Evolutionary conservation across 129 eudicot genomes (phyloP), one percentile per base, ranked within the genome.

Genomic region (Pittosporum tobira): DNA sequence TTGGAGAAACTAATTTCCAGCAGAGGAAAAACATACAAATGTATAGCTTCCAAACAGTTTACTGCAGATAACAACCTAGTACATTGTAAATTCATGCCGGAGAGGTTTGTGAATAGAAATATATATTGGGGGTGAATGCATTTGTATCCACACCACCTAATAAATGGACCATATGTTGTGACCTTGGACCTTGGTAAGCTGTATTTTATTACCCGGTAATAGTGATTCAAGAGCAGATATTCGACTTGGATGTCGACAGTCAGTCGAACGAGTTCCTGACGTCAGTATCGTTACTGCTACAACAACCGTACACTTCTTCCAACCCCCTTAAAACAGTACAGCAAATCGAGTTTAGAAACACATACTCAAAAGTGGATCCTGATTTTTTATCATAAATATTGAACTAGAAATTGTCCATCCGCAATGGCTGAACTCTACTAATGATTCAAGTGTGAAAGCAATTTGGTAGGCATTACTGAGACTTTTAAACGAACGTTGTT

Each of bases 141-240:
- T 34, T 34, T 34, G 40, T 34, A 34, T 34, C n/a, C 40, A 8
- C 11, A 34, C 11, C 40, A 34, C 40, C 40, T 1, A 34, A 34
- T 34, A 34, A 34, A 34, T 34, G 40, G 7, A 34, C 40, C 40
- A 12, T 34, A 34, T 0, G 40, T 34, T 6, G 40, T 6, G 40
- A 34, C 10, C 40, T 5, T 34, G 13, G n/a, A n/a, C n/a, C n/a
- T n/a, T n/a, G n/a, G n/a, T n/a, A n/a, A n/a, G n/a, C n/a, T n/a
- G n/a, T n/a, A n/a, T n/a, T n/a, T n/a, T n/a, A n/a, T n/a, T n/a
- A n/a, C n/a, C n/a, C n/a, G n/a, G n/a, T n/a, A n/a, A n/a, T n/a
- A n/a, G n/a, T n/a, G 84, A 81, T 26, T 85, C 98, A 50, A 90
- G 85, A 64, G 80, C 87, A 14, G 98, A 85, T 64, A 57, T 73